Evolutionary conservation across 441 rosid genomes (phyloP).

Genomic region (Adansonia gregorii): DNA sequence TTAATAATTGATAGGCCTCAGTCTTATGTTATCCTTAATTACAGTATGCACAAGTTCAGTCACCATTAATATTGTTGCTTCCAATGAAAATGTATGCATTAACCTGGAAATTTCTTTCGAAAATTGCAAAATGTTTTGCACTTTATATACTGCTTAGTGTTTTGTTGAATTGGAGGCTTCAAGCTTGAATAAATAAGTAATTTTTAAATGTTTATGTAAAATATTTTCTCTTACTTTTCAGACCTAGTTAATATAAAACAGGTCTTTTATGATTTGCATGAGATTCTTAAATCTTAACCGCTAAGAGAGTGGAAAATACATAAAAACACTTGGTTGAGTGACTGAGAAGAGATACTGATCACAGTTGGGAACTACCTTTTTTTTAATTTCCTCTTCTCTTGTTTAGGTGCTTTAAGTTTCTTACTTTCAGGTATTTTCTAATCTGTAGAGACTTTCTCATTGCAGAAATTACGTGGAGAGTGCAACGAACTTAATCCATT

Average conservation of each 20-base stretch:
- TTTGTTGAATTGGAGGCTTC: neutral
- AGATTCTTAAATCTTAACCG: neutral
- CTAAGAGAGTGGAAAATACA: neutral
- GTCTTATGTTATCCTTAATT: neutral
- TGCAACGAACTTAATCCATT: conserved; percentile 65
- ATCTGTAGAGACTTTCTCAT: conserved; percentile 14
- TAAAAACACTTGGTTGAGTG: neutral
- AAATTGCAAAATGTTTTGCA: neutral
- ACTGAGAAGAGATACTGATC: neutral
- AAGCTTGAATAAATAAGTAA: neutral
- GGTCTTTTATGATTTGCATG: neutral
- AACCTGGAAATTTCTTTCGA: neutral
- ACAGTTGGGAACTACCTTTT: neutral
- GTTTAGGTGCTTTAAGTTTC: neutral
- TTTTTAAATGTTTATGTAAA: neutral
- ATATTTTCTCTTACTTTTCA: neutral
- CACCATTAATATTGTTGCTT: neutral
- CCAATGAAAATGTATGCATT: neutral
- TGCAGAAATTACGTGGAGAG: conserved; percentile 56
- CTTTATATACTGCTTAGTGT: neutral
- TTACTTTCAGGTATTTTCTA: conserved; percentile 9
- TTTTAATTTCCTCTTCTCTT: neutral
- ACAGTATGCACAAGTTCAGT: neutral
- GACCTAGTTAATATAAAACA: neutral
- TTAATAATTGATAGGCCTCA: neutral